Percentiles rank a stretch among this genome's conserved stretches.
phyloP scores from a whole-genome alignment of 1,139 yeast species.

The Geotrichum australiense region DNA sequence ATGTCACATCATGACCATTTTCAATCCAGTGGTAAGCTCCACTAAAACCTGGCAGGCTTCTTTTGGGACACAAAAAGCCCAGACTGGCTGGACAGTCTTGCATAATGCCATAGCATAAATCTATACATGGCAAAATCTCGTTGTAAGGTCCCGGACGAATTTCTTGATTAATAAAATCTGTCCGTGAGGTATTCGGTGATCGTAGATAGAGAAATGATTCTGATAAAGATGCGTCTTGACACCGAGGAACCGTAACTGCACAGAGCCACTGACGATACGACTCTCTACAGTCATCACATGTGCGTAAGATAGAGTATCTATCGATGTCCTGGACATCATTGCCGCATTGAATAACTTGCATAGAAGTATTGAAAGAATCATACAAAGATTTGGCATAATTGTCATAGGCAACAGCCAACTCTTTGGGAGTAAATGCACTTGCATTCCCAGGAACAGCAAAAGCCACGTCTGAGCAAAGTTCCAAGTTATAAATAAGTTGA shows the following conservation, averaged over 20 bases:
- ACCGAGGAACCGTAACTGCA: constrained; percentile 83
- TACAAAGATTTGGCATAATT: constrained; percentile 49
- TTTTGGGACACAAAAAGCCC: constrained; percentile 57
- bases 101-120: constrained; percentile 70
- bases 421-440: constrained; percentile 28
- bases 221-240: constrained; percentile 47
- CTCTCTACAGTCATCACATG: constrained; percentile 64
- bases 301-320: constrained; percentile 61
- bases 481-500: constrained; percentile 63
- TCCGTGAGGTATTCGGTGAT: constrained; percentile 51
- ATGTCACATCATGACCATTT: constrained; percentile 10
- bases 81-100: constrained; percentile 78
- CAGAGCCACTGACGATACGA: constrained; percentile 88
- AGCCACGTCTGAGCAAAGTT: constrained; percentile 75
- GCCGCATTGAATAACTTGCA: constrained; percentile 74
- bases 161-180: constrained; percentile 46
- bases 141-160: constrained; percentile 63
- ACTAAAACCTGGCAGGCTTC: constrained; percentile 16
- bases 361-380: constrained; percentile 62
- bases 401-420: constrained; percentile 51
- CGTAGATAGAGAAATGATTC: constrained; percentile 46
- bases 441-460: constrained; percentile 73
- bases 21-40: constrained; percentile 15
- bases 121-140: constrained; percentile 82
- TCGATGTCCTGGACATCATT: constrained; percentile 44